These are phyloP conservation scores for Colletotrichum lentis DNA, from an alignment of 2,329 filamentous ascomycete genomes.

Conservation along the genomic window DNA sequence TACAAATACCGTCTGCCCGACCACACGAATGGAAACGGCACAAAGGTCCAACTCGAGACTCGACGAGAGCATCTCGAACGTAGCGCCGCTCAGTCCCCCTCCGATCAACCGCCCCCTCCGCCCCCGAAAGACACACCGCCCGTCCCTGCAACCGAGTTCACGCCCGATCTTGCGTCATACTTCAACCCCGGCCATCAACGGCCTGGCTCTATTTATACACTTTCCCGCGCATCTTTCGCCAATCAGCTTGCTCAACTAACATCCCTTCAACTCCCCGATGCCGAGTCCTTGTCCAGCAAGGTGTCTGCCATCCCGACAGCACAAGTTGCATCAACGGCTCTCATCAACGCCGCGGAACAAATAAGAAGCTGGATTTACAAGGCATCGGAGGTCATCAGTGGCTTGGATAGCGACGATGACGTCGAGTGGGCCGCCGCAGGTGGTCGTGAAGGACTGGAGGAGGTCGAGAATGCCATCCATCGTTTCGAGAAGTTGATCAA, in stretches of 20 bases:
- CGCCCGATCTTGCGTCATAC: conserved; percentile 65
- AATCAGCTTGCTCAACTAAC: conserved; percentile 93
- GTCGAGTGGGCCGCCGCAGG: conserved; percentile 95
- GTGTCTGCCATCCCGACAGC: conserved; percentile 87
- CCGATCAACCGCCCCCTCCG: conserved; percentile 50
- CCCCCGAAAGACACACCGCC: conserved; percentile 60
- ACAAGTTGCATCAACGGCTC: conserved; percentile 80
- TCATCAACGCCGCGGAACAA: conserved; percentile 88
- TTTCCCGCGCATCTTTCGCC: conserved; percentile 90
- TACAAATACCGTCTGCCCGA: conserved; percentile 79
- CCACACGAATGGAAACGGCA: conserved; percentile 72
- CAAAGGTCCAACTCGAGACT: conserved; percentile 67
- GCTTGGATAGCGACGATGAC: conserved; percentile 93
- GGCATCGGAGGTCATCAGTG: conserved; percentile 85
- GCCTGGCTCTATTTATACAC: conserved; percentile 88
- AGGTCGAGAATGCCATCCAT: conserved; percentile 76
- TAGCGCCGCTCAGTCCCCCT: conserved; percentile 52
- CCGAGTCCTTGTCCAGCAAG: conserved; percentile 80
- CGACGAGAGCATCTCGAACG: conserved; percentile 67
- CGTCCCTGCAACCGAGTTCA: conserved; percentile 52
- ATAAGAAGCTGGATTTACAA: conserved; percentile 95
- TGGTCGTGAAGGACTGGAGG: conserved; percentile 79
- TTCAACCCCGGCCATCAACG: conserved; percentile 74
- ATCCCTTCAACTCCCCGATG: conserved; percentile 86
- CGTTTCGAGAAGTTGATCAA: conserved; percentile 90